Conservation (phyloP, 2,329 filamentous ascomycete genomes). For the Ilyonectria destructans region DNA sequence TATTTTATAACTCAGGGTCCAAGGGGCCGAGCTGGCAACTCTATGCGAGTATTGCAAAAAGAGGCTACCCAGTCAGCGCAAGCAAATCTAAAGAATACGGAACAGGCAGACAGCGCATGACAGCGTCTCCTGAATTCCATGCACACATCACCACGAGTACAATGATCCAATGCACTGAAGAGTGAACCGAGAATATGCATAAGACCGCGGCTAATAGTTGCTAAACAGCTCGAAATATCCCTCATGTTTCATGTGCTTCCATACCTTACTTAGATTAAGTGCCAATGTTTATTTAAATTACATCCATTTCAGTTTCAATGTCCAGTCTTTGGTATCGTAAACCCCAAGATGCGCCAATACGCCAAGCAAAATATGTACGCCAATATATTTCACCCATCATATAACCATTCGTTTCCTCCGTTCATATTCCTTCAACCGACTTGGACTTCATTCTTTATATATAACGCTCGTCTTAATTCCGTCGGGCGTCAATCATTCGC, state of each 20-base stretch:
- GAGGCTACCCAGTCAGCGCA: not conserved
- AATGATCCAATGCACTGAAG: not conserved
- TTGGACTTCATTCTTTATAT: not conserved
- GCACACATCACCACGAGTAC: not conserved
- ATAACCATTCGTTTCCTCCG: not conserved
- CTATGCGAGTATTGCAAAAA: not conserved
- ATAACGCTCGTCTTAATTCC: constrained; percentile 14
- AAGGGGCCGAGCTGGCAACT: not conserved
- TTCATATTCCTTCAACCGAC: not conserved
- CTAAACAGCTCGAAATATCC: not conserved
- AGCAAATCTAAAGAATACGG: not conserved
- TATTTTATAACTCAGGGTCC: not conserved
- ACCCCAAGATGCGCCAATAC: constrained; percentile 31
- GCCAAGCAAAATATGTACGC: constrained; percentile 25
- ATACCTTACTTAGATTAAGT: not conserved
- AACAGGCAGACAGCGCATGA: too few species aligned
- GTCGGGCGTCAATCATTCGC: constrained; percentile 58
- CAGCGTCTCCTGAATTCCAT: not conserved
- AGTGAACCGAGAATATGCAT: not conserved
- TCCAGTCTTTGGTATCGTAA: constrained; percentile 25
- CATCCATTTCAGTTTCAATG: constrained; percentile 10
- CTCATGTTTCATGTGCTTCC: not conserved
- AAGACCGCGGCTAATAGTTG: too few species aligned
- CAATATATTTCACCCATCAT: constrained; percentile 11
- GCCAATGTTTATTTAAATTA: not conserved